Evolutionary conservation across 257 asterid genomes (phyloP), one percentile per base, ranked within the genome.

Genomic region (Solanum sejunctum): DNA sequence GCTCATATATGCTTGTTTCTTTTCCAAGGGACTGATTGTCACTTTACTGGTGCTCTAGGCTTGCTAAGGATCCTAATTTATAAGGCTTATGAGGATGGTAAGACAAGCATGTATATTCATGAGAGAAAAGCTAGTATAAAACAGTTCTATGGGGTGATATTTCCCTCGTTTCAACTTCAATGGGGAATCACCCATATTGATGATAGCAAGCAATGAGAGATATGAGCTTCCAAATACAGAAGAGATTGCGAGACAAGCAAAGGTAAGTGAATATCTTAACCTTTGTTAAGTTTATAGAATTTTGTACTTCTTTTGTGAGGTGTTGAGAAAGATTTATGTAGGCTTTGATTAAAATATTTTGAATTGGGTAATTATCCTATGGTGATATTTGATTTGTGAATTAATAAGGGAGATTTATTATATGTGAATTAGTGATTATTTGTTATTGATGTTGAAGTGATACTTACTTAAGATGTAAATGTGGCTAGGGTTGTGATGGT

Each of bases 21-120:
- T 85, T 93, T 95, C 67, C 98, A 93, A 79, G 95, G 99, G 99
- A 89, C 95, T 78, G 99, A 96, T 86, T 93, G 97, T 87, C 93
- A 91, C 86, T 92, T 96, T 69, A 98, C 97, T 21, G 97, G 98
- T 86, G 91, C 92, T 11, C 95, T 96, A n/a, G 98, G 99, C 26
- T 88, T 96, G 55, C 93, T 96, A 77, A 86, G 95, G 89, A 89
- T 96, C 77, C 97, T 91, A 69, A 90, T 95, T 61, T 95, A 89
- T 88, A 94, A 95, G 98, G 97, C 93, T 13, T 95, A 91, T 60
- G 93, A 90, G 80, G 95, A 92, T 93, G 99, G 99, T 54, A 95
- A 91, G 84, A 91, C 97, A 55, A 93, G 97, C 52, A 91, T 93
- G 97, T 93, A 88, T 66, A 81, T 95, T 54, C 89, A 93, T 83